Percentiles rank a stretch among this genome's conserved stretches.
Evolutionary conservation across 495 filamentous ascomycete genomes (phyloP).

Genomic region (Amniculicola lignicola): DNA sequence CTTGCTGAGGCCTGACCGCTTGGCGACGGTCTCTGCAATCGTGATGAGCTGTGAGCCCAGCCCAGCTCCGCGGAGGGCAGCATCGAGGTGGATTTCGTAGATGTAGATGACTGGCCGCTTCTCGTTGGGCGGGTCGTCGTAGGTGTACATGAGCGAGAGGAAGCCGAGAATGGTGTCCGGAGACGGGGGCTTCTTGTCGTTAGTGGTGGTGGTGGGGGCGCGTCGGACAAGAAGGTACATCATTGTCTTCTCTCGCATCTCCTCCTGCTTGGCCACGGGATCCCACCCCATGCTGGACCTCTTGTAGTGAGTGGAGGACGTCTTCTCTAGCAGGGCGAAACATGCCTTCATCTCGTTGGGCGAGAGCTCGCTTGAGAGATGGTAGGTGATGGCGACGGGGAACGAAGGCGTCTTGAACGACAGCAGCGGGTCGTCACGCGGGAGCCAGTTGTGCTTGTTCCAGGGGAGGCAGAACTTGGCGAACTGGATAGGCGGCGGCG

Average conservation of each 20-base stretch:
- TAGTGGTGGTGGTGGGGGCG: not conserved
- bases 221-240: slow-evolving; percentile 38
- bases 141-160: slow-evolving; percentile 77
- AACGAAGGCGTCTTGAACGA: not conserved
- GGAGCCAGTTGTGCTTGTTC: no score
- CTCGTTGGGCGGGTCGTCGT: slow-evolving; percentile 55
- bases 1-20: slow-evolving; percentile 53
- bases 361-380: slow-evolving; percentile 41
- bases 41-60: slow-evolving; percentile 41
- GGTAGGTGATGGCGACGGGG: not conserved
- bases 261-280: slow-evolving; percentile 60
- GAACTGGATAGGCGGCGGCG: no score
- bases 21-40: slow-evolving; percentile 35
- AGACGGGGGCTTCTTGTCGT: not conserved
- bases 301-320: slow-evolving; percentile 65
- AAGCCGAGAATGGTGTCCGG: slow-evolving; percentile 52
- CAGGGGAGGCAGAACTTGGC: no score
- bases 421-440: not conserved
- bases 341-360: slow-evolving; percentile 59
- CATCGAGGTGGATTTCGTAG: slow-evolving; percentile 79
- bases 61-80: slow-evolving; percentile 51
- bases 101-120: slow-evolving; percentile 72
- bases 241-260: slow-evolving; percentile 70
- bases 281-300: slow-evolving; percentile 67
- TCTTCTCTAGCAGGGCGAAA: slow-evolving; percentile 67